Base-by-base conservation (phyloP, 1,139 yeast genomes). In the Yamadazyma siamensis region DNA sequence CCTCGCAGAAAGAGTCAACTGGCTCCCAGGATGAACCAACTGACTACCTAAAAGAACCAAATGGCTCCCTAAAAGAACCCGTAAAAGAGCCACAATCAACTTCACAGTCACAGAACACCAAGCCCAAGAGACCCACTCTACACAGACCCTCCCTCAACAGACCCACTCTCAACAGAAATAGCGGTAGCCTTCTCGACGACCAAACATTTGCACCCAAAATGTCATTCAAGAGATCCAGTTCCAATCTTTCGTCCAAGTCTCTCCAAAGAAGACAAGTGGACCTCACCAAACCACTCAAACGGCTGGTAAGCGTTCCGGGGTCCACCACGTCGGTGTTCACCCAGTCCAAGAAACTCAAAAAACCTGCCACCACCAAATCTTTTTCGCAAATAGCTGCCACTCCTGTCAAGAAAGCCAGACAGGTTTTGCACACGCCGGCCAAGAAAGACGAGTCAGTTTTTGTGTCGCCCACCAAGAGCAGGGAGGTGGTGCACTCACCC, bases 191-290 rank as follows among this genome's bases (percentile, higher is more conserved):
- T 22, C 30, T 31, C 7, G 49, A 46, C 27, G 50, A 43, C 13
- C 48, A 50, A 4, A 51, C 53, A 15, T 44, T 59, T 32, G 41
- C 53, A 20, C 69, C 66, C 1, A 59, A 62, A 2, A 44, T 57
- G 25, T 45, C 56, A 18, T 46, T 70, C 13, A 64, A 61, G 27
- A 49, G 75, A 30, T 65, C 75, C 1, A 67, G 61, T 33, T 67
- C 75, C 0, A 64, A 56, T 31, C 51, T 71, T 9, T 62, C 69
- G 3, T 53, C 75, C 0, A 64, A 59, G 22, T 59, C 60, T 34
- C 44, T 72, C 26, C 64, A 68, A 22, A 63, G 65, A 37, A 47
- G 77, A 27, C 72, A 71, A 41, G 70, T 72, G n/a, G 77, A 72
- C 31, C 56, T 72, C 13, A 34, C 44, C 6, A 28, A 28, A 5